These are phyloP conservation scores for Zizania latifolia DNA, from an alignment of 176 grass and related monocot species.

Conservation along the genomic window DNA sequence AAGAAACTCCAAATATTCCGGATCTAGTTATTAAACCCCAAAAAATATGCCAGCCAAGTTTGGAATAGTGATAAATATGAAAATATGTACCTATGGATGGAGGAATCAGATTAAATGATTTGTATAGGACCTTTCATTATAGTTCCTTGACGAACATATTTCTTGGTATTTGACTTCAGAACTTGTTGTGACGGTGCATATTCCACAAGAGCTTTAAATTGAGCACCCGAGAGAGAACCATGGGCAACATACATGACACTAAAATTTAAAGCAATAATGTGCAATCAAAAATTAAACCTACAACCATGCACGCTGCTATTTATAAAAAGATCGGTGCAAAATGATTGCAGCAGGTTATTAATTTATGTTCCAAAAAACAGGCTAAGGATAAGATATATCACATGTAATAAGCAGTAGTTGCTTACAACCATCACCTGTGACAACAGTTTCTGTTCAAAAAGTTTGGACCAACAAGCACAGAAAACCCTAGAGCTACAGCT, in stretches of 20 bases:
- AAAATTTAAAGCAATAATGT: neutral
- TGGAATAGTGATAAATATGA: too few relatives aligned
- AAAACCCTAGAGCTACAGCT: neutral
- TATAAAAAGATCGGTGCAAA: too few relatives aligned
- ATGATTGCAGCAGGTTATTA: too few relatives aligned
- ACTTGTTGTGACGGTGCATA: too few relatives aligned
- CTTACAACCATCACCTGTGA: neutral
- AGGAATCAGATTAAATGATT: neutral
- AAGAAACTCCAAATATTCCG: too few relatives aligned
- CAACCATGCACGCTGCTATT: too few relatives aligned
- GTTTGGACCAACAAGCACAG: neutral
- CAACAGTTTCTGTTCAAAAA: neutral
- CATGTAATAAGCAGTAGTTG: neutral
- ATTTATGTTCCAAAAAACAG: neutral
- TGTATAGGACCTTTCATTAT: slow-evolving; percentile 58
- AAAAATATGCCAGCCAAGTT: too few relatives aligned
- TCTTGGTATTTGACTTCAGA: slow-evolving; percentile 68
- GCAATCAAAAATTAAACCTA: neutral
- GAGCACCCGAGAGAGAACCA: too few relatives aligned
- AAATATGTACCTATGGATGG: neutral
- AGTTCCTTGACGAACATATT: slow-evolving; percentile 83
- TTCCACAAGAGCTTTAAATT: too few relatives aligned
- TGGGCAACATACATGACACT: slow-evolving; percentile 43
- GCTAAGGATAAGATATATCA: slow-evolving; percentile 6
- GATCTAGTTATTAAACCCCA: too few relatives aligned